Evolutionary conservation across 2,329 filamentous ascomycete genomes (phyloP).

Genomic region (Fusarium chuoi): DNA sequence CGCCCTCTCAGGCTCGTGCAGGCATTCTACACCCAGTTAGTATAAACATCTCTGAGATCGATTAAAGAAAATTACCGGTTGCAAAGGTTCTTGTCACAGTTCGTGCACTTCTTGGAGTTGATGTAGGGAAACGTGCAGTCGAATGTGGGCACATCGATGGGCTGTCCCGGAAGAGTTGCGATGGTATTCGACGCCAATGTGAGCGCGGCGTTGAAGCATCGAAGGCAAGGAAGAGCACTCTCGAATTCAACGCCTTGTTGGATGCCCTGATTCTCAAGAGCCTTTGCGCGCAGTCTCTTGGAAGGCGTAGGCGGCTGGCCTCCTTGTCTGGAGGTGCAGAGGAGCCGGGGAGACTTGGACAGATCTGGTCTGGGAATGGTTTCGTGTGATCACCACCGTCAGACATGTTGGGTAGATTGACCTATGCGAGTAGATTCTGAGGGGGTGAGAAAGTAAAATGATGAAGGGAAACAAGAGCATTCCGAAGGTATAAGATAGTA

Average conservation of each 20-base stretch:
- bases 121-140: not conserved
- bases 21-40: not conserved
- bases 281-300: not conserved
- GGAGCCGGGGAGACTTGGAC: too few species aligned
- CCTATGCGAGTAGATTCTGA: not conserved
- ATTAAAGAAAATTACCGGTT: not conserved
- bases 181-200: not conserved
- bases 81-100: rapidly evolving
- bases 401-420: not conserved
- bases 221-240: not conserved
- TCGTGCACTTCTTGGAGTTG: not conserved
- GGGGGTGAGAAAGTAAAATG: not conserved
- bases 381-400: not conserved
- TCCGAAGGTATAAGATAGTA: not conserved
- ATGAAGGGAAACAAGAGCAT: not conserved
- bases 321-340: too few species aligned
- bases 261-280: not conserved
- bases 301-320: not conserved
- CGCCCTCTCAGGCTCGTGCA: too few species aligned
- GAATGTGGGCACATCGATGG: not conserved
- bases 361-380: too few species aligned
- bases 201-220: not conserved
- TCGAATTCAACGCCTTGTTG: rapidly evolving
- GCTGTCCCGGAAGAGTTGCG: rapidly evolving
- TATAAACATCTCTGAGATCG: not conserved